A percentile compares a stretch with the other conserved stretches of the same genome.
Conservation (phyloP, 495 filamentous ascomycete species). For the Podospora comata region DNA sequence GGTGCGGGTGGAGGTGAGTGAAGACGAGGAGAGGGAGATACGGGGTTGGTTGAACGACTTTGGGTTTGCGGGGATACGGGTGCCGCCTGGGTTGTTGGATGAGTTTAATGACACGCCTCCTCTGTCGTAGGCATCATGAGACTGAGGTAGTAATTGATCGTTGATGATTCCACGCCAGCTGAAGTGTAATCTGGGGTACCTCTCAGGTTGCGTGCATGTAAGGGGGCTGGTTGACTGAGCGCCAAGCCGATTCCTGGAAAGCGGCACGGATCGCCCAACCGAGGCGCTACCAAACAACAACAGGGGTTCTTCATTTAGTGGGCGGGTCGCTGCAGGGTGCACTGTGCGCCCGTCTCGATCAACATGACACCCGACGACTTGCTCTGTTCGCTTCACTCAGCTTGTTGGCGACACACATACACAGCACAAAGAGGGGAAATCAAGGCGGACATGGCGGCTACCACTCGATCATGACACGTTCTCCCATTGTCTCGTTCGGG, state of each 20-base stretch:
- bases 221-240: background rate
- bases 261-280: background rate
- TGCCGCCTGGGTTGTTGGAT: slow-evolving; percentile 19
- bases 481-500: background rate
- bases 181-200: too few species aligned
- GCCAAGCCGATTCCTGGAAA: background rate
- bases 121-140: slow-evolving; percentile 4
- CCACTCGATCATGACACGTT: background rate
- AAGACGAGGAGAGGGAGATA: slow-evolving; percentile 47
- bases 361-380: background rate
- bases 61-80: slow-evolving; percentile 15
- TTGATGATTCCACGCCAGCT: too few species aligned
- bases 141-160: background rate
- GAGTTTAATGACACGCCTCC: slow-evolving; percentile 26
- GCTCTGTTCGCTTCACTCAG: background rate
- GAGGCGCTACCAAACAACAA: background rate
- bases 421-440: background rate
- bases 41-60: slow-evolving; percentile 25
- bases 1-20: slow-evolving; percentile 41
- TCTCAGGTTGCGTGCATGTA: background rate
- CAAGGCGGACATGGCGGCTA: background rate
- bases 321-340: background rate
- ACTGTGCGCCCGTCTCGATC: background rate
- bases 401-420: background rate
- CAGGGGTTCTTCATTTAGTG: background rate